These are phyloP conservation scores for Aulographum hederae DNA, from an alignment of 2,329 filamentous ascomycete genomes.

Conservation along the genomic window DNA sequence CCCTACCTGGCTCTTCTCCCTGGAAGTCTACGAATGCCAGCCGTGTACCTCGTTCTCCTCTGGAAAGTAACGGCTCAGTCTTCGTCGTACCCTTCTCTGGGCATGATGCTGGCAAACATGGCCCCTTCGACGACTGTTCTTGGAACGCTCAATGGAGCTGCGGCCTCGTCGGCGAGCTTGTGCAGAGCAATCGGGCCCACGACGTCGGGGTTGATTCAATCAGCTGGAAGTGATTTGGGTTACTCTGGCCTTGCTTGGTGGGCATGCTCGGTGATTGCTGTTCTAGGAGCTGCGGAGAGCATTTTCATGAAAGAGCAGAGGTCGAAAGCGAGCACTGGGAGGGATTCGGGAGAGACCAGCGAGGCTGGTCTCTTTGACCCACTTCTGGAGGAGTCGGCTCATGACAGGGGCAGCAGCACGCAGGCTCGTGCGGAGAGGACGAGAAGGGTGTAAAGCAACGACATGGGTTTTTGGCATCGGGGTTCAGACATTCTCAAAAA, in stretches of 20 bases:
- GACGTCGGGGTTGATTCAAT: constrained; percentile 69
- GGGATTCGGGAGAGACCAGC: too few relatives aligned
- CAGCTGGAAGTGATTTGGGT: constrained; percentile 58
- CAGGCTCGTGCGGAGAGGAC: too few relatives aligned
- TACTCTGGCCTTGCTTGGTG: constrained; percentile 90
- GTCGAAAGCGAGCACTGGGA: neutral
- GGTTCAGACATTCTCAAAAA: too few relatives aligned
- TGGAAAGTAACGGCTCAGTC: constrained; percentile 90
- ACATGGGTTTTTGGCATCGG: too few relatives aligned
- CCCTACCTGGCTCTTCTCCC: constrained; percentile 83
- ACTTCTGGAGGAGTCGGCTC: too few relatives aligned
- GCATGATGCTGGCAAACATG: constrained; percentile 76
- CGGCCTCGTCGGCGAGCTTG: constrained; percentile 77
- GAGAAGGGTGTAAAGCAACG: too few relatives aligned
- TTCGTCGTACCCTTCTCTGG: constrained; percentile 77
- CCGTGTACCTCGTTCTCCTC: constrained; percentile 60
- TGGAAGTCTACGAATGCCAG: constrained; percentile 47
- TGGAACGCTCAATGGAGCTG: constrained; percentile 82
- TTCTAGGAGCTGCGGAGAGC: constrained; percentile 57
- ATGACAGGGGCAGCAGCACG: too few relatives aligned
- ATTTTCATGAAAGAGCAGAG: constrained; percentile 49
- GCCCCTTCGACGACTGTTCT: constrained; percentile 70
- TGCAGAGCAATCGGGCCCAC: constrained; percentile 80
- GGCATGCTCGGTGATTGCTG: constrained; percentile 61
- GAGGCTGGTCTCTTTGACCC: too few relatives aligned